Evolutionary conservation across 495 filamentous ascomycete genomes (phyloP), one percentile per base, ranked within the genome.

Genomic region (Haplographium delicatum): DNA sequence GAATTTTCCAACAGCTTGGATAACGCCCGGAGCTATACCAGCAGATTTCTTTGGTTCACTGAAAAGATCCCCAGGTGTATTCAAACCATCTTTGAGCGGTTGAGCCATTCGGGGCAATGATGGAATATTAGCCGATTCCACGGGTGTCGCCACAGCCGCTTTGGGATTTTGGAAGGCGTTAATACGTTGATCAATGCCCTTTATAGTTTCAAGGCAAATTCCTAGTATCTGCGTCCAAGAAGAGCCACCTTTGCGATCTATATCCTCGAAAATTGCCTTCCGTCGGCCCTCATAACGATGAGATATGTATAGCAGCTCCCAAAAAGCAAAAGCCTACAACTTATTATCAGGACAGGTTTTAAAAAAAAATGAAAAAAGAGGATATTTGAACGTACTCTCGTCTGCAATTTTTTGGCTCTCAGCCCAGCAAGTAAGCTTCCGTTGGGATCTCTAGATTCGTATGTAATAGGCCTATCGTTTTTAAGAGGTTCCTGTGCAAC

Each of bases 361-460:
- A 30, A 22, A 55, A 35, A 51, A 47, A 56, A 49, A 20, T 5
- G 11, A 8, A 23, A 19, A 11, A 2, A 20, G 5, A 13, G 4
- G 3, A 22, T 19, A 8, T 11, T 3, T 35, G 0, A 48, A 62
- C 69, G 58, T 71, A 76, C 82, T 68, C 68, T 76, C 30, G 76
- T 72, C n/a, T 80, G 60, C 33, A 79, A 67, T 53, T 84, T 88
- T 64, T 79, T 90, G 16, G 84, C 79, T 54, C 82, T 89, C 39
- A 98, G 67, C 1, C 93, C 93, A 46, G 81, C 87, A 38, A 97
- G 63, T 33, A 98, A 71, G 59, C 84, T 95, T 28, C 89, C 91
- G 57, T 94, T 98, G 1, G 93, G 90, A 68, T 97, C 94, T 55
- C 82, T 86, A 4, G 88, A 86, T 47, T 89, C 85, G 9, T 75